Evolutionary conservation across 441 rosid species (phyloP), one percentile per base, ranked within the genome.

Genomic region (Adansonia madagascariensis): DNA sequence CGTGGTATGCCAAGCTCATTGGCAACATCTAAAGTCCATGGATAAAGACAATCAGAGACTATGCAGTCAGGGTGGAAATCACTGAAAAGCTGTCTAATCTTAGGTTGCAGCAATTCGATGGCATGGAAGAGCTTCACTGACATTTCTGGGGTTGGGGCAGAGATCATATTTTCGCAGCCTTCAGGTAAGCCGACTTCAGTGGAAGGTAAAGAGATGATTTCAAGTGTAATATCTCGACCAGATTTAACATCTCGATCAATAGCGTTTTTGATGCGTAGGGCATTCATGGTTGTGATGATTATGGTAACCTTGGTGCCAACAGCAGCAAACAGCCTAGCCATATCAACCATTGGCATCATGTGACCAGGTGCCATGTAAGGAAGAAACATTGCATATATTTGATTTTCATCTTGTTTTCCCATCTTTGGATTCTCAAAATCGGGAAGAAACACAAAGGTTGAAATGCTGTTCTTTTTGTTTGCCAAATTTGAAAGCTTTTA

Each of bases 301-400:
- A 85, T 80, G 70, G 88, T 81, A 46, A 81, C 82, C 15, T 55
- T 79, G 2, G 77, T 39, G 41, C 80, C 85, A 44, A 61, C 43
- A 8, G 80, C 78, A 18, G 90, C 86, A 18, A 87, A 78, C 1
- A 77, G 67, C 72, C 88, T 72, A 3, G 83, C 88, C 44, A 77
- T 79, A 55, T 83, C 88, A 0, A 85, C 80, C 88, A 85, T 78
- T 12, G 88, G 88, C 80, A 85, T 76, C 85, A 87, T 85, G 78
- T 87, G 88, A 78, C 90, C 88, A 66, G 86, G 87, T 46, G 87
- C 88, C 82, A 84, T 55, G 80, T 73, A 83, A 14, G 90, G 89
- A 65, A 84, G 81, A 71, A 85, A 84, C 82, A 84, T 85, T 1
- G 79, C 76, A 65, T 83, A 87, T 27, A 80, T 49, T 6, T 69